phyloP scores from a whole-genome alignment of 2,329 filamentous ascomycete genomes.

The Phialocephala subalpina region DNA sequence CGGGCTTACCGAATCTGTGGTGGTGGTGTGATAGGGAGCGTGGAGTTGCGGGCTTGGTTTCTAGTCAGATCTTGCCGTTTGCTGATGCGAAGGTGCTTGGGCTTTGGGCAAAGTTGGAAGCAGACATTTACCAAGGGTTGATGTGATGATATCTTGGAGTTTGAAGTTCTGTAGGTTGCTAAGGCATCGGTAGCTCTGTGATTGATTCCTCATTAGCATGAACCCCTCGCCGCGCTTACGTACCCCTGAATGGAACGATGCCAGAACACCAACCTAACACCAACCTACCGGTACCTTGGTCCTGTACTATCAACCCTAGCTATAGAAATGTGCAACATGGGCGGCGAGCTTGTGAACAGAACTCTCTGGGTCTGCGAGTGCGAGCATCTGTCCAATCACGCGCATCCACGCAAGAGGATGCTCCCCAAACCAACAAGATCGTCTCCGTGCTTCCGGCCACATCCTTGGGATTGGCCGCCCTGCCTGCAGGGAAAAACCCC shows the following conservation, averaged over 20 bases:
- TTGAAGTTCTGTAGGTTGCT: too few species aligned
- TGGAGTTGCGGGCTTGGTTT: slow-evolving; percentile 61
- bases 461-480: neutral
- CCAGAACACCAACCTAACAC: neutral
- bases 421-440: neutral
- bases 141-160: neutral
- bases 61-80: slow-evolving; percentile 60
- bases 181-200: too few species aligned
- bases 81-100: slow-evolving; percentile 31
- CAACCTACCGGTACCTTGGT: too few species aligned
- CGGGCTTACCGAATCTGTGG: slow-evolving; percentile 65
- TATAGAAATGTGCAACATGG: neutral
- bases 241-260: neutral
- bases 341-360: neutral
- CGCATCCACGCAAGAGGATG: neutral
- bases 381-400: neutral
- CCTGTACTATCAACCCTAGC: neutral
- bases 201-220: too few species aligned
- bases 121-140: neutral
- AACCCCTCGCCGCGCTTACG: neutral
- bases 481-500: neutral
- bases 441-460: neutral
- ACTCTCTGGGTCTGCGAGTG: neutral
- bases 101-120: neutral
- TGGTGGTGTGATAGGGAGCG: slow-evolving; percentile 71